Base-by-base conservation (phyloP, 768 basidiomycete genomes). In the Leccinum fibrillosum region DNA sequence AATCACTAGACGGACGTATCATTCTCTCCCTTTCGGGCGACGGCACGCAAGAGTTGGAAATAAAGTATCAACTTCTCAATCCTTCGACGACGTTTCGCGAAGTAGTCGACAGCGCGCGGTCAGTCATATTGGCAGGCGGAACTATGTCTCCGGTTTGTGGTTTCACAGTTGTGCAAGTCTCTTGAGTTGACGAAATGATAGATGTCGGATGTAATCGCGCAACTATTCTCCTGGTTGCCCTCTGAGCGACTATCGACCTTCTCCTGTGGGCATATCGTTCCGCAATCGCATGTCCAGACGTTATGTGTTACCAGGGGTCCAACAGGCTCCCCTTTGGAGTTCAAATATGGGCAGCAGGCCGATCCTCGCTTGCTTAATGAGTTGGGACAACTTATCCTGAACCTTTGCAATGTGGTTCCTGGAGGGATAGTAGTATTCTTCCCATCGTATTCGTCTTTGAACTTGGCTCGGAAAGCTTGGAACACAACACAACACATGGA, bases 111-210 rank as follows among this genome's bases (percentile, higher is more conserved):
- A 78, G 80, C 25, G 92, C 94, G 1, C 77, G 92, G 37, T 82
- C 90, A 3, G 86, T 98, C n/a, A 75, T 98, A 28, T 77, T 99
- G 39, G 96, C 97, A 8, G 96, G 96, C 9, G 96, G 96, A 5
- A 99, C 96, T 0, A 98, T 99, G 97, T 93, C 94, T 7, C 96
- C 96, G n/a, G 93, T 97, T 79, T 75, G n/a, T 54, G 75, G 65
- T 48, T 44, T 56, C 21, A 7, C 15, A 0, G 1, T 19, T 19
- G 17, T n/a, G 21, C 12, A 15, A 49, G 49, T 55, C 26, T 30
- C 28, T 47, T 39, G 49, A 54, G 30, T 58, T 64, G 44, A 61
- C 45, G 21, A 23, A 49, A 45, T 28, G 12, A 32, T 65, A 97
- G 94, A 89, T 96, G 52, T 85, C 88, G n/a, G 94, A 97, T 70